Conservation (phyloP, 2,329 filamentous ascomycete species). For the Bertia moriformis region DNA sequence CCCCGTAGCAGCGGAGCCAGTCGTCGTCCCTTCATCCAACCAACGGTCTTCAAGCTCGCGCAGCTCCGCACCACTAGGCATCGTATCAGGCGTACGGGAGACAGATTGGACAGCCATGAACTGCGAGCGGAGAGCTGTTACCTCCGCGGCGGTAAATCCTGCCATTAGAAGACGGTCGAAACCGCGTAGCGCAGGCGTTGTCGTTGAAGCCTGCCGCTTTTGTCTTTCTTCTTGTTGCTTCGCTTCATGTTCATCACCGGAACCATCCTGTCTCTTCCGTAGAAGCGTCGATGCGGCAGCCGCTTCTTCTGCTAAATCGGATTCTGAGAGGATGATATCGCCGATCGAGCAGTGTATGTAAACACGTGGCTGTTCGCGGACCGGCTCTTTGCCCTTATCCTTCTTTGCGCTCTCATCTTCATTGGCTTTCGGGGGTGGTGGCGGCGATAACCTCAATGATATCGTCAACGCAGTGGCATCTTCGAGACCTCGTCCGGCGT, state of each 20-base stretch:
- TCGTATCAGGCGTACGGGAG: not conserved
- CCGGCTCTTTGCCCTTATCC: not conserved
- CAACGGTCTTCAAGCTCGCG: slow-evolving; percentile 1
- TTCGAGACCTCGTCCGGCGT: not conserved
- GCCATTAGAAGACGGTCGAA: not conserved
- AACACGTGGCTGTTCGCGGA: not conserved
- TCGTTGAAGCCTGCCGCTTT: not conserved
- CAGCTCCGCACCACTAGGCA: slow-evolving; percentile 1
- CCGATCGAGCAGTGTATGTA: slow-evolving; percentile 1
- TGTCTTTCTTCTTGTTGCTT: not conserved
- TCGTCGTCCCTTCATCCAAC: not conserved
- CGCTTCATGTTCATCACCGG: not conserved
- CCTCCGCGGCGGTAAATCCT: not conserved
- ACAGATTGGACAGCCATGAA: not conserved
- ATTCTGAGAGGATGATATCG: not conserved
- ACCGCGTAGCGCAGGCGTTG: not conserved
- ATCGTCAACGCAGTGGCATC: not conserved
- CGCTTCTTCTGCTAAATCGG: not conserved
- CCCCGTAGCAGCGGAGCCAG: not conserved
- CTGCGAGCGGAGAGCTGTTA: not conserved
- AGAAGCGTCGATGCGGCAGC: not conserved
- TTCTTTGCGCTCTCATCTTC: not conserved
- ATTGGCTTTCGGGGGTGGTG: not conserved
- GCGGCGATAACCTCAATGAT: not conserved
- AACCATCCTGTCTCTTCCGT: no score